Evolutionary conservation across 1,284 basidiomycete genomes (phyloP).

Genomic region (Cryptococcus sp.): DNA sequence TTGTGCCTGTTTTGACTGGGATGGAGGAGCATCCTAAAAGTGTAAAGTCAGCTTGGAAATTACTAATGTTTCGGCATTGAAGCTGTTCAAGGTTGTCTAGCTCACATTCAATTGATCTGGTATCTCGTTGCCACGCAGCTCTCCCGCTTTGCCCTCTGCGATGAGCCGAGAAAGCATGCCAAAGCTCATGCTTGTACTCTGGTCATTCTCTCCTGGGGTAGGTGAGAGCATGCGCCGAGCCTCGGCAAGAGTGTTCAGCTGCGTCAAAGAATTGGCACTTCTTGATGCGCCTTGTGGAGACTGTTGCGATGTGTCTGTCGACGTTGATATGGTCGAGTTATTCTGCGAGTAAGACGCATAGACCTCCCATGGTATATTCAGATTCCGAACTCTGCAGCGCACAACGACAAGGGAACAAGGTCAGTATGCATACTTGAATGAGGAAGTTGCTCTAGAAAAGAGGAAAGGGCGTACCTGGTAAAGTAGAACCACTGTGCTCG

Average conservation of each 20-base stretch:
- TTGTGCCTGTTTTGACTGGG: slow-evolving; percentile 11
- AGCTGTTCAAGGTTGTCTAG: not conserved
- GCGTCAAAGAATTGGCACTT: not conserved
- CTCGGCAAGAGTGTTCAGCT: slow-evolving; percentile 24
- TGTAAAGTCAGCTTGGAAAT: not conserved
- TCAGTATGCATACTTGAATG: slow-evolving; percentile 1
- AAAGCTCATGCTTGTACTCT: slow-evolving; percentile 28
- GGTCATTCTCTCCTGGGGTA: not conserved
- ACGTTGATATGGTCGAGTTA: not conserved
- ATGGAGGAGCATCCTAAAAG: slow-evolving; percentile 18
- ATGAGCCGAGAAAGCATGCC: slow-evolving; percentile 31
- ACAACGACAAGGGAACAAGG: slow-evolving; percentile 1
- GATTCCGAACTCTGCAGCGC: slow-evolving; percentile 7
- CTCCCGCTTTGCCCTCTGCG: slow-evolving; percentile 33
- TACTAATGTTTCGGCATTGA: not conserved
- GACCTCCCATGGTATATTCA: slow-evolving; percentile 23
- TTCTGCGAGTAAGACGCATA: slow-evolving; percentile 14
- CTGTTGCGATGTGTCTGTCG: too few relatives aligned
- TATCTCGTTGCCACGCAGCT: slow-evolving; percentile 32
- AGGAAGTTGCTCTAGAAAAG: not conserved
- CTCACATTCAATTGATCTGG: slow-evolving; percentile 37
- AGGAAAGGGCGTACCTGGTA: slow-evolving; percentile 24
- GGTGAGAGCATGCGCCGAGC: slow-evolving; percentile 28
- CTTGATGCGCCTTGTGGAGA: too few relatives aligned
- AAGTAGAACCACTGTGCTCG: slow-evolving; percentile 50